Evolutionary conservation across 805 yeast species (phyloP), one percentile per base, ranked within the genome.

Genomic region (Candida namnaoensis): DNA sequence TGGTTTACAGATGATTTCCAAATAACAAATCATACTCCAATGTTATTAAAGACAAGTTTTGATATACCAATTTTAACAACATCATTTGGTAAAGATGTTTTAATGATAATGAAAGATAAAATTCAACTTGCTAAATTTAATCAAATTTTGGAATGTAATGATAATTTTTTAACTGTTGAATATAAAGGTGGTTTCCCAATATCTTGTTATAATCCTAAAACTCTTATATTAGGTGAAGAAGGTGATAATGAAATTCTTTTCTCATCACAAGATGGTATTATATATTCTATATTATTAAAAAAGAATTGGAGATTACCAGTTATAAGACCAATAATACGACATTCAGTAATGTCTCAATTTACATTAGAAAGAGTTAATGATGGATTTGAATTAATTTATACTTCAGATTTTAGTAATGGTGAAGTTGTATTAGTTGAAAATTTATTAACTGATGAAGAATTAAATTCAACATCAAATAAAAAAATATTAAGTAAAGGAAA

Each of bases 111-210:
- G 40, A 60, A 62, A 15, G 47, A 57, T 3, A 57, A 55, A 27
- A 40, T 74, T 5, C 50, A 61, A 5, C 43, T 70, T 0, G 57
- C 72, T 2, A 61, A 68, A 5, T 52, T 68, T 4, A 72, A 71
- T 44, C 69, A 72, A 38, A 66, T 75, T 3, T 52, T 71, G 19
- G 70, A 78, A 5, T 80, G 74, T 0, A 70, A 69, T 38, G 63
- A 65, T 40, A 52, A 61, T 26, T 70, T 72, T 42, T 41, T 47
- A 2, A 41, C 43, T 4, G 35, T 32, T 11, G 56, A 36, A 41
- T 56, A 36, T 46, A 48, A 35, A 37, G 49, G 46, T 53, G 28
- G 45, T 1, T 72, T 71, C 47, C 78, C 80, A 1, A 66, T 72
- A 0, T 54, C 59, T 14, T 66, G 38, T 41, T 65, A 58, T 46